Conservation (phyloP, 768 basidiomycete species). For the Kwoniella bestiolae region DNA sequence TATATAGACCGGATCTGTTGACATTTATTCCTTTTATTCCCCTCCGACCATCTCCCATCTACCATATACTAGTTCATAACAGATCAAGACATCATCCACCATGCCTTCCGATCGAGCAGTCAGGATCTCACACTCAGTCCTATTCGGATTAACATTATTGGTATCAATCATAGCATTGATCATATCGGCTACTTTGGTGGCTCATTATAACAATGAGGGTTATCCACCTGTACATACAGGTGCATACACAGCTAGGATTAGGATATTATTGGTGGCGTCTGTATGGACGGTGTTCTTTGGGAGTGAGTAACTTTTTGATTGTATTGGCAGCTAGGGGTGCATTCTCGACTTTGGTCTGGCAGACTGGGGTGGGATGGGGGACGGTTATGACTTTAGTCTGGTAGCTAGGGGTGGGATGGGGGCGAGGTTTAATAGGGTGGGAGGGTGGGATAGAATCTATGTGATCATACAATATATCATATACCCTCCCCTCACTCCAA, state of each 20-base stretch:
- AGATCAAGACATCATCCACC: too few species aligned
- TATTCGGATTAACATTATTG: conserved; percentile 49
- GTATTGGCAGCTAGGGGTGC: too few species aligned
- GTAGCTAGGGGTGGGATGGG: not conserved
- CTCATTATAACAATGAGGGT: conserved; percentile 40
- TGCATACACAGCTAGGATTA: conserved; percentile 55
- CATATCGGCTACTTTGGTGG: conserved; percentile 50
- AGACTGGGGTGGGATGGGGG: not conserved
- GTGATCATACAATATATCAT: not conserved
- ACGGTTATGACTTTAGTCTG: too few species aligned
- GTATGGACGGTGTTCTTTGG: conserved; percentile 49
- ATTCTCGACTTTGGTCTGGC: too few species aligned
- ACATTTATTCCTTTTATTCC: too few species aligned
- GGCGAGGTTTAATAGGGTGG: not conserved
- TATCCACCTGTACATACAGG: conserved; percentile 40
- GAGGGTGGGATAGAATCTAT: too few species aligned
- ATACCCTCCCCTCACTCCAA: not conserved
- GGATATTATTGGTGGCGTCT: conserved; percentile 52
- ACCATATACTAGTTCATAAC: too few species aligned
- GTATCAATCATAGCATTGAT: conserved; percentile 51
- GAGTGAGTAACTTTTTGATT: too few species aligned
- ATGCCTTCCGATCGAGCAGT: conserved; percentile 51
- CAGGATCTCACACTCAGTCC: conserved; percentile 44
- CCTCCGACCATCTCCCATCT: not conserved
- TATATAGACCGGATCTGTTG: too few species aligned